Base-by-base conservation (phyloP, 208 protist genomes). In the Phytomonas sp. region DNA sequence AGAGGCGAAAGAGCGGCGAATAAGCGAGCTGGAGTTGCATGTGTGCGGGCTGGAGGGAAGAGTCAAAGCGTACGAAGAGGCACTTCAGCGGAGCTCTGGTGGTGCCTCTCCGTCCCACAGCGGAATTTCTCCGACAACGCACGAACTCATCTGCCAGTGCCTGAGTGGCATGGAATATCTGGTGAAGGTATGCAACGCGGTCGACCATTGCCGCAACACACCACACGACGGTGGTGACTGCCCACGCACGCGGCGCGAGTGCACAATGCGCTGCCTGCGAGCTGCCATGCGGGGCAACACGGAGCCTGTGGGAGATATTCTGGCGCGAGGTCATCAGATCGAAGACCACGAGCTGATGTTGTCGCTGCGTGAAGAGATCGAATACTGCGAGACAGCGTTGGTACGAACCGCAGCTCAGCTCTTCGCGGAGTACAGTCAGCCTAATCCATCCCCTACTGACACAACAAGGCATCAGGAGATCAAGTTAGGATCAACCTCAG, bases 141-240 rank as follows among this genome's bases (percentile, higher is more conserved):
- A 62, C 29, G 32, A 62, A 62, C 32, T 62, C 29, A 62, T 62
- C 9, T 62, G 29, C 9, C 32, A 62, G 66, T 66, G 29, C 64
- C 30, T 23, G 46, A 68, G 30, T 13, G 40, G 31, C 28, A 46
- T 28, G 26, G 80, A 81, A 59, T 95, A 84, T 56, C 72, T 95
- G 23, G 82, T 87, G 20, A 89, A 88, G 72, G 89, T 91, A 6
- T 81, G 84, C 65, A 92, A 89, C 71, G 86, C 89, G 0, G 26
- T 85, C 1, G 65, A 87, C 36, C 89, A 94, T 75, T 90, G 85
- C 64, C 65, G 77, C 31, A 23, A 34, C 36, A 63, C 53, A 0
- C 78, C 66, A 0, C 84, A 85, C 69, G 30, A 51, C 60, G 62
- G 32, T 15, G 30, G 26, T 9, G 33, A 64, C 36, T 91, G 88